Evolutionary conservation across 495 filamentous ascomycete genomes (phyloP), one percentile per base, ranked within the genome.

Genomic region (Durotheca rogersii): DNA sequence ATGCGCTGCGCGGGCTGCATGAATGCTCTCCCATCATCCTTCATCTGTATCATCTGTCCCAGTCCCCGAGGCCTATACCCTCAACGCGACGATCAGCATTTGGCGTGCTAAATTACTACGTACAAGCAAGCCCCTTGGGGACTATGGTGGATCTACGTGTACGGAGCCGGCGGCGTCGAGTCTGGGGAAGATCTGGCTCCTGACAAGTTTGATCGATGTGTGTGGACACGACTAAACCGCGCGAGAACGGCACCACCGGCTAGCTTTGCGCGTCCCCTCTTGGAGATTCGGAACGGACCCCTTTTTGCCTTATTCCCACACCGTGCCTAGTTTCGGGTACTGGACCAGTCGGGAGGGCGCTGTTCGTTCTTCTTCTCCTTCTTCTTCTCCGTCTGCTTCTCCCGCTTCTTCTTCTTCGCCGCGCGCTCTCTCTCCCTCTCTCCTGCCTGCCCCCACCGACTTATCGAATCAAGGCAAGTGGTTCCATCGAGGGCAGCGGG

Each of bases 1-100:
- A 45, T 47, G 44, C 39, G 44, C 41, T 59, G 50, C 50, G 49
- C 4, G 34, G 18, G n/a, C n/a, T n/a, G n/a, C n/a, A 50, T 36
- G 36, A n/a, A n/a, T n/a, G n/a, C n/a, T n/a, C 46, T 51, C 45
- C 50, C 49, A 46, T 51, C 56, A 45, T 59, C 56, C 53, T 43
- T 45, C 23, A 37, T 53, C 41, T 33, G 56, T 44, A 59, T 29
- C 50, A 51, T 50, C 38, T 49, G n/a, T 50, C 40, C 50, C 41
- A 41, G 50, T 46, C 50, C 35, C 45, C 18, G 27, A 46, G 34
- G 39, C 41, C 29, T 48, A 23, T 48, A 32, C 27, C 29, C n/a
- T 18, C 29, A 41, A 34, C 47, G 14, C 37, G 21, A 35, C 45
- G 37, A 46, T 33, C 41, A 25, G 38, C 41, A 30, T 20, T 34